Conservation (phyloP, 2,329 filamentous ascomycete genomes). For the Aspergillus awamori region DNA sequence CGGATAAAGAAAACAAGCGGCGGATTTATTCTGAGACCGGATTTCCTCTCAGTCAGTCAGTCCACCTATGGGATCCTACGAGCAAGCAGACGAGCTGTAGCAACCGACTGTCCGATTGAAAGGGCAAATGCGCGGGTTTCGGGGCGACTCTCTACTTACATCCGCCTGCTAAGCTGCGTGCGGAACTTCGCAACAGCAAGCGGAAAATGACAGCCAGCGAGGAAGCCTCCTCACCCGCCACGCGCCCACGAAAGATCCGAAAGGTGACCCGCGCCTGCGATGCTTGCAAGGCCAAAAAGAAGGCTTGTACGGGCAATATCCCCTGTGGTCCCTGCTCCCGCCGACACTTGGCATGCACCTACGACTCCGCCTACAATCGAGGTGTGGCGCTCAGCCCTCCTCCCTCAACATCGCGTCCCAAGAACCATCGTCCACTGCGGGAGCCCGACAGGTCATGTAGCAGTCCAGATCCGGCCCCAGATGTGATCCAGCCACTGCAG, state of each 20-base stretch:
- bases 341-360: slow-evolving; percentile 21
- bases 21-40: neutral
- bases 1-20: neutral
- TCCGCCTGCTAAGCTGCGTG: too few species aligned
- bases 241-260: slow-evolving; percentile 22
- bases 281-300: slow-evolving; percentile 29
- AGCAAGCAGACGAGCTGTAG: neutral
- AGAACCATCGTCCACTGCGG: neutral
- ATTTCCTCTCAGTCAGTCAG: too few species aligned
- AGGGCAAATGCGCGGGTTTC: too few species aligned
- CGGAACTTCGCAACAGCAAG: too few species aligned
- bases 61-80: neutral
- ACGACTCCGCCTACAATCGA: slow-evolving; percentile 28
- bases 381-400: slow-evolving; percentile 25
- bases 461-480: neutral
- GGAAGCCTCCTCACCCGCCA: neutral
- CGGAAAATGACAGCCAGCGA: neutral
- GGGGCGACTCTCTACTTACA: too few species aligned
- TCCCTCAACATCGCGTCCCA: slow-evolving; percentile 12
- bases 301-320: slow-evolving; percentile 28
- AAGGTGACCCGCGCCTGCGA: slow-evolving; percentile 32
- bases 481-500: neutral
- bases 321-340: slow-evolving; percentile 26
- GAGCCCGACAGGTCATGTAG: too few species aligned
- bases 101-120: neutral